Base-by-base conservation (phyloP, 2,329 filamentous ascomycete species). In the Coniochaeta ligniaria region DNA sequence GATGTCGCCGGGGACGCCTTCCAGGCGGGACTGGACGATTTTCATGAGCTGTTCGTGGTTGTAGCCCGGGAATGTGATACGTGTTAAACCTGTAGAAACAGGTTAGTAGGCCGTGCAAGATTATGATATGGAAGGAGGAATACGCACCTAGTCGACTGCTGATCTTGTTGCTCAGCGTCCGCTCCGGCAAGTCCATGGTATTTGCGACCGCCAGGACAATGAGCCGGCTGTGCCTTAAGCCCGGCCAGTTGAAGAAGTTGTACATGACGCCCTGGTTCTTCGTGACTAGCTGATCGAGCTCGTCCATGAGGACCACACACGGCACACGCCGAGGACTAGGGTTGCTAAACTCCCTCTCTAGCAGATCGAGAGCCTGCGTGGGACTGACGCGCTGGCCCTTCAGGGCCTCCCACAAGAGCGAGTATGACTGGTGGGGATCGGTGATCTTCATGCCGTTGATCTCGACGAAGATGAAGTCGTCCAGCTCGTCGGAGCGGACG, bases 241-340 rank as follows among this genome's bases (percentile, higher is more conserved):
- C 90, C 4, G 95, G 95, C 95, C 95, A 99, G 71, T 99, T 99
- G 83, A 99, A 99, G 75, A 99, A 99, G 74, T 99, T 99, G 78
- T 99, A 99, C 95, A 99, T 99, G 75, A 99, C 95, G n/a, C 91
- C 94, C 73, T 99, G 96, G 69, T 96, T 98, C 71, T 94, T 95
- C 14, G 95, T 99, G 6, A 99, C 96, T 8, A 99, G 84, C 75
- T 99, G 95, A 72, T 99, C 95, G 56, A 99, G 82, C 75, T 99
- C 95, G 70, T 99, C 95, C 95, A 99, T 99, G 58, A 99, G 78
- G 2, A 99, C 95, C 16, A 99, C 95, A 71, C 94, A 98, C 1
- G 96, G 95, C 6, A 96, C 92, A 63, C 95, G 85, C 58, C 95
- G 85, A 26, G 95, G 95, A 62, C 89, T 96, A 0, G 96, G 95